These are phyloP conservation scores for Neofusicoccum umdonicola DNA, from an alignment of 2,329 filamentous ascomycete genomes.

Conservation along the genomic window DNA sequence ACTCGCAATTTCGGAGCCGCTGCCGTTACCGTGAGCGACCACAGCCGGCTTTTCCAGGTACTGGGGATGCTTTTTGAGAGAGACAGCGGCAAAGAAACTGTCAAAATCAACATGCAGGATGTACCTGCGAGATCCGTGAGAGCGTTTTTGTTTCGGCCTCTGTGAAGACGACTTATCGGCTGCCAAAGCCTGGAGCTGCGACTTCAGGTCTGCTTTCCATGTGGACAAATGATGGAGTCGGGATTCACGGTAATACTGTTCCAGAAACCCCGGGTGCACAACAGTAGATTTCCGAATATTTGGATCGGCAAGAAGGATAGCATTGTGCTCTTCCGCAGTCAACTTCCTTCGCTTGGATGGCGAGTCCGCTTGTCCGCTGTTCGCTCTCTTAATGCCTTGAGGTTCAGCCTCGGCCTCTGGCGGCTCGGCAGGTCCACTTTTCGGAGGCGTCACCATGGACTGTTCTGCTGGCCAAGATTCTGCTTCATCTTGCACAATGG, in stretches of 20 bases:
- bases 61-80: conserved; percentile 73
- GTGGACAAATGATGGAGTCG: conserved; percentile 91
- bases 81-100: conserved; percentile 96
- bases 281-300: conserved; percentile 84
- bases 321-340: conserved; percentile 93
- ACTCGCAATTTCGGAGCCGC: conserved; percentile 91
- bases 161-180: conserved; percentile 62
- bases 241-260: conserved; percentile 93
- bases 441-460: conserved; percentile 28
- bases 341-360: conserved; percentile 45
- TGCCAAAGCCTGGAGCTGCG: conserved; percentile 77
- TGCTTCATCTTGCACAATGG: not conserved
- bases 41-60: conserved; percentile 76
- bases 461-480: conserved; percentile 19
- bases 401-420: not conserved
- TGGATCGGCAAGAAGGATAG: conserved; percentile 77
- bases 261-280: conserved; percentile 87
- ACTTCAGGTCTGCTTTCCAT: conserved; percentile 94
- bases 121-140: conserved; percentile 69
- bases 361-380: not conserved
- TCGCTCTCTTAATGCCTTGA: not conserved
- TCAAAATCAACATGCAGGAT: conserved; percentile 97
- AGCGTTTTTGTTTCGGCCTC: conserved; percentile 52
- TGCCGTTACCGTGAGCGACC: conserved; percentile 82
- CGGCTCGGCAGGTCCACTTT: conserved; percentile 26